A percentile compares a stretch with the other conserved stretches of the same genome.
Evolutionary conservation across 2,329 filamentous ascomycete species (phyloP).

Genomic region (Trichophyton benhamiae): DNA sequence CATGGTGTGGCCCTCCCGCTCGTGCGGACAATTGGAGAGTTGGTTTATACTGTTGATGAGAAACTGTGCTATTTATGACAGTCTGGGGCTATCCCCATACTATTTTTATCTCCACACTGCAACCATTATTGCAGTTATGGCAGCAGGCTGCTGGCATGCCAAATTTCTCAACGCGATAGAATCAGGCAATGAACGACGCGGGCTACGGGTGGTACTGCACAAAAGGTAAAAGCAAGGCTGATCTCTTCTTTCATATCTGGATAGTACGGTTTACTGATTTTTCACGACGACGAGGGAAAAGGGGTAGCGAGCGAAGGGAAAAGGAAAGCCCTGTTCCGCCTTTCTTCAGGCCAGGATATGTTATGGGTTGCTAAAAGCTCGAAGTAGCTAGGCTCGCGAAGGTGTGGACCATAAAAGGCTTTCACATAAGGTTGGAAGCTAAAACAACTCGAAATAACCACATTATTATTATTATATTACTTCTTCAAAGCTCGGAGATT

Average conservation of each 20-base stretch:
- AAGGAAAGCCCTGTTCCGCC: background rate
- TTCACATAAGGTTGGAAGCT: background rate
- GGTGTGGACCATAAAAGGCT: background rate
- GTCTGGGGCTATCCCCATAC: background rate
- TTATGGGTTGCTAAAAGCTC: background rate
- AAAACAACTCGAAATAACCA: background rate
- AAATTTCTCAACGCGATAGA: no score
- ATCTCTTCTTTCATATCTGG: background rate
- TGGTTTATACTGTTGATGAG: background rate
- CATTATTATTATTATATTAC: background rate
- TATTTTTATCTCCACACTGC: slow-evolving; percentile 1
- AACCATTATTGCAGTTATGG: background rate
- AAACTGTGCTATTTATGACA: slow-evolving; percentile 1
- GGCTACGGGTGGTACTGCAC: background rate
- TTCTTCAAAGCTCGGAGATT: background rate
- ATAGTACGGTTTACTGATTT: no score
- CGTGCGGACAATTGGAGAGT: background rate
- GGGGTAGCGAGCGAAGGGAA: background rate
- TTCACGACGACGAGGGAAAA: background rate
- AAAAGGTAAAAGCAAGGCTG: background rate
- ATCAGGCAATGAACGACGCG: no score
- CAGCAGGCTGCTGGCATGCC: background rate
- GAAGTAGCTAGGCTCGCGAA: background rate
- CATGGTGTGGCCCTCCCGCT: background rate
- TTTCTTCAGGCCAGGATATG: background rate